Evolutionary conservation across 192 early-diverging fungal species (phyloP).

Genomic region (Oehlia diaphana): DNA sequence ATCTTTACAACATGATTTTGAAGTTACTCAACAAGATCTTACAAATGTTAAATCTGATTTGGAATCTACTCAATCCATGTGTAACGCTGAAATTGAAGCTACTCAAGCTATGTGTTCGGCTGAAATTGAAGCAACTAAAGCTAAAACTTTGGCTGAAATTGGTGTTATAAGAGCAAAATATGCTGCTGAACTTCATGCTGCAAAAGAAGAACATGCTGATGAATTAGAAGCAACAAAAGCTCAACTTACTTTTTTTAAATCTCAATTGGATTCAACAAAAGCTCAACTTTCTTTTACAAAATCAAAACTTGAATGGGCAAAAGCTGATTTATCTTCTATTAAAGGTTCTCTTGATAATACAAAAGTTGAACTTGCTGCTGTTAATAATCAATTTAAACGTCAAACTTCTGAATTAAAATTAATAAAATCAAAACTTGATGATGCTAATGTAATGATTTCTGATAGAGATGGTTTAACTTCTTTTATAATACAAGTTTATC

Average conservation of each 20-base stretch:
- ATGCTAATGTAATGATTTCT: background rate
- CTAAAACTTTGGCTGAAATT: conserved; percentile 14
- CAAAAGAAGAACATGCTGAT: conserved; percentile 19
- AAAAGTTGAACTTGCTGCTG: background rate
- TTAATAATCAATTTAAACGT: conserved; percentile 16
- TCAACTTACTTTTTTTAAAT: conserved; percentile 19
- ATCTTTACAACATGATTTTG: conserved; percentile 5
- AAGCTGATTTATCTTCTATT: conserved; percentile 6
- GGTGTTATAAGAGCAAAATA: conserved; percentile 18
- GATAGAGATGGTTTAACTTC: conserved; percentile 12
- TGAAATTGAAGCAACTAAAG: conserved; percentile 16
- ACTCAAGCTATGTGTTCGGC: conserved; percentile 5
- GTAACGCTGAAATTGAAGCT: conserved; percentile 11
- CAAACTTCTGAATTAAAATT: background rate
- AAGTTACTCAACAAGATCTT: background rate
- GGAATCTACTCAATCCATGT: background rate
- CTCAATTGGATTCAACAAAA: conserved; percentile 14
- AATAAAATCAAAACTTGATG: background rate
- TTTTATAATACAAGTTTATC: conserved; percentile 17
- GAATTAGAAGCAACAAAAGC: conserved; percentile 13
- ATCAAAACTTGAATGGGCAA: conserved; percentile 24
- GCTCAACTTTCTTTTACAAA: conserved; percentile 22
- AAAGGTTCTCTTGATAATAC: background rate
- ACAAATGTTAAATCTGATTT: background rate
- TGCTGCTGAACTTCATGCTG: conserved; percentile 14